Conservation (phyloP, 192 early-diverging fungal species). For the Coemansia sp. region DNA sequence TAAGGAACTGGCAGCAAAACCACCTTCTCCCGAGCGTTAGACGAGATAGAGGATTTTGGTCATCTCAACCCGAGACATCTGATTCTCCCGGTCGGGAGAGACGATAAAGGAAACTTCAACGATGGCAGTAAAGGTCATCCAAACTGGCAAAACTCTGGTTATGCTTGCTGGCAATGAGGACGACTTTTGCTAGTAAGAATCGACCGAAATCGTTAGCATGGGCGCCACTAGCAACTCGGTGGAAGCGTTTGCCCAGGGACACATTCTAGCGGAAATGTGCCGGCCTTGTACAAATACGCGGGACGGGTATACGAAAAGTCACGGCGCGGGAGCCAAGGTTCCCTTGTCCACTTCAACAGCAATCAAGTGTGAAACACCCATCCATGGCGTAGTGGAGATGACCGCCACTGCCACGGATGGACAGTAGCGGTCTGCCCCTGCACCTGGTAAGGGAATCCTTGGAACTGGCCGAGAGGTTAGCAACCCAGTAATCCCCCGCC, state of each 20-base stretch:
- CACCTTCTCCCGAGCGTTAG: no score
- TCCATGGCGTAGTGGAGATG: slow-evolving; percentile 81
- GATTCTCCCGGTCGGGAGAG: no score
- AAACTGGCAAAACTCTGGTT: slow-evolving; percentile 86
- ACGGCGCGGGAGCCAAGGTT: slow-evolving; percentile 82
- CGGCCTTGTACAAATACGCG: slow-evolving; percentile 84
- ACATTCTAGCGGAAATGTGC: slow-evolving; percentile 86
- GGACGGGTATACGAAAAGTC: slow-evolving; percentile 89
- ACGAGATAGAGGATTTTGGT: no score
- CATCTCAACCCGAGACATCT: no score
- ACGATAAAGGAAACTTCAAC: no score
- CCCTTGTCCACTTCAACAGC: slow-evolving; percentile 82
- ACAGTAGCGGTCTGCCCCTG: slow-evolving; percentile 89
- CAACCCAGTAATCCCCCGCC: slow-evolving; percentile 2
- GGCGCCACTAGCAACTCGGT: slow-evolving; percentile 81
- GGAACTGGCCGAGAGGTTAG: slow-evolving; percentile 73
- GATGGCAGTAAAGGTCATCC: slow-evolving; percentile 84
- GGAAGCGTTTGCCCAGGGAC: slow-evolving; percentile 72
- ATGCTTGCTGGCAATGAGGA: slow-evolving; percentile 88
- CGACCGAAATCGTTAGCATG: slow-evolving; percentile 95
- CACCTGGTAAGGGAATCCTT: slow-evolving; percentile 90
- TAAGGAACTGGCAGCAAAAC: no score
- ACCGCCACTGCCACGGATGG: slow-evolving; percentile 91
- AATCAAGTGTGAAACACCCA: slow-evolving; percentile 83
- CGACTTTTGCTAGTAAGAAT: slow-evolving; percentile 81